Conservation (phyloP, 202 grass and related monocot species). For the Cymbopogon flexuosus region DNA sequence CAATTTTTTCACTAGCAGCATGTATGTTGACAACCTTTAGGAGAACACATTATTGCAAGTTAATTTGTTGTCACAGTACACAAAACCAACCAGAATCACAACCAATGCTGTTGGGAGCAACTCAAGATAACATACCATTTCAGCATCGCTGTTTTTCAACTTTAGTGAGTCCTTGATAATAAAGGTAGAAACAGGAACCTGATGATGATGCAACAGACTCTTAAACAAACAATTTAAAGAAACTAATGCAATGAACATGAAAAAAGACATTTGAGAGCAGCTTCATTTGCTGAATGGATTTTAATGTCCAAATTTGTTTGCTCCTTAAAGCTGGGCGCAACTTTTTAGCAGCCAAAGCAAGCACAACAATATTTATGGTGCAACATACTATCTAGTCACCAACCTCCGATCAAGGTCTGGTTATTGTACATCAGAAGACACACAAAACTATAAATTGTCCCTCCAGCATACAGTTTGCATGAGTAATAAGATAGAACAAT, state of each 20-base stretch:
- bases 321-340: not conserved
- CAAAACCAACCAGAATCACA: not conserved
- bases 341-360: not conserved
- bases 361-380: not conserved
- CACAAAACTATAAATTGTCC: not conserved
- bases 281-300: not conserved
- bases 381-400: not conserved
- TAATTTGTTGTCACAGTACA: not conserved
- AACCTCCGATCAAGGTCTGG: not conserved
- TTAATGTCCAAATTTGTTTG: not conserved
- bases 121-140: constrained; percentile 51
- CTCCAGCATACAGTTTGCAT: not conserved
- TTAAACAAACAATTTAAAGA: constrained; percentile 2
- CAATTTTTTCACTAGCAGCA: constrained; percentile 63
- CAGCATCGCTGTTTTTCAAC: constrained; percentile 76
- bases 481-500: not conserved
- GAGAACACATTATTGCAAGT: not conserved
- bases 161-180: constrained; percentile 85
- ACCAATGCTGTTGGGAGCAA: constrained; percentile 9
- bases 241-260: constrained; percentile 3
- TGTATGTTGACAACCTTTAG: constrained; percentile 67
- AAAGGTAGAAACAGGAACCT: constrained; percentile 69
- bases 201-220: constrained; percentile 20
- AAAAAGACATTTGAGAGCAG: not conserved
- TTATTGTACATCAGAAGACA: not conserved